Conservation (phyloP, 495 filamentous ascomycete species). For the Melanomma pulvis-pyrius region DNA sequence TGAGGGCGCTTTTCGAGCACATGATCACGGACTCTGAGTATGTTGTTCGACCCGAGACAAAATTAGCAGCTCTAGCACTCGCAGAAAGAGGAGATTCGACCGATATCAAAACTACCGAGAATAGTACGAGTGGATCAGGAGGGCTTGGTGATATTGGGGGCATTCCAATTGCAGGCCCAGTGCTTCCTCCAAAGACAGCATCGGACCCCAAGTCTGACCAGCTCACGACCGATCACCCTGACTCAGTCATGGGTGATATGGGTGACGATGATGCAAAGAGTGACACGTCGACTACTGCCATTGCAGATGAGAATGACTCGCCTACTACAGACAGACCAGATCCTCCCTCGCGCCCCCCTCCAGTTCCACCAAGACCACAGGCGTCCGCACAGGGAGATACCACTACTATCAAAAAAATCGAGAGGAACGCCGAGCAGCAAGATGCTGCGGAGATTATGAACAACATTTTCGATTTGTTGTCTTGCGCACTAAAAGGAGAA, state of each 20-base stretch:
- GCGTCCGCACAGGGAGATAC: neutral
- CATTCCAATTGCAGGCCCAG: conserved; percentile 55
- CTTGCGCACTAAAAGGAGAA: conserved; percentile 76
- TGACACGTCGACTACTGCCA: conserved; percentile 16
- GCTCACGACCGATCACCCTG: conserved; percentile 1
- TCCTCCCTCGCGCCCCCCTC: conserved; percentile 36
- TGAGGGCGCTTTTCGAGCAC: conserved; percentile 70
- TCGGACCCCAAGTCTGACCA: conserved; percentile 18
- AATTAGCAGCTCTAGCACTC: conserved; percentile 81
- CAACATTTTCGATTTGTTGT: conserved; percentile 85
- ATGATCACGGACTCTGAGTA: conserved; percentile 62
- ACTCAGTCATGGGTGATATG: conserved; percentile 41
- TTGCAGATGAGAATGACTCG: neutral
- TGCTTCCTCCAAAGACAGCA: conserved; percentile 43
- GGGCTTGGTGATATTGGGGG: conserved; percentile 55
- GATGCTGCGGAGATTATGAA: conserved; percentile 96
- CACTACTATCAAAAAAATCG: conserved; percentile 34
- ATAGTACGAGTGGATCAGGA: neutral
- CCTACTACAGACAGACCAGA: conserved; percentile 10
- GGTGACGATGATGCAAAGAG: conserved; percentile 35
- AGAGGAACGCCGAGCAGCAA: conserved; percentile 70
- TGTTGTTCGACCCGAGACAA: conserved; percentile 68
- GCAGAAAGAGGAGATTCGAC: conserved; percentile 50
- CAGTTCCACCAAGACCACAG: conserved; percentile 37
- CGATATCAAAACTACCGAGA: neutral